These are phyloP conservation scores for Aspergillus fumigatiaffinis DNA, from an alignment of 2,329 filamentous ascomycete species.

Conservation along the genomic window DNA sequence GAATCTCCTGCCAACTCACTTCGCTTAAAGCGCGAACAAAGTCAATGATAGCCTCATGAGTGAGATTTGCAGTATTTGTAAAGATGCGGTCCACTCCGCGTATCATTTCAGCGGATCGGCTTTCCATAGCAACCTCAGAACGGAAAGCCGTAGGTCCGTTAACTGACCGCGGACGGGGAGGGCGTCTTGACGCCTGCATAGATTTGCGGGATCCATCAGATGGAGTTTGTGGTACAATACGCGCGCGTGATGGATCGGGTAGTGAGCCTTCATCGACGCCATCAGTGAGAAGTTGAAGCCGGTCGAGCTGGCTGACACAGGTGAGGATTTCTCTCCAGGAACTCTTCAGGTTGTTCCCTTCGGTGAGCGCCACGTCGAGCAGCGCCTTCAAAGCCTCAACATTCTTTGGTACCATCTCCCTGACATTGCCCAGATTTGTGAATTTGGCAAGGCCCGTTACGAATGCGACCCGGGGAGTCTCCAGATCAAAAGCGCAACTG, in stretches of 20 bases:
- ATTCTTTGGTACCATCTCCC: conserved; percentile 94
- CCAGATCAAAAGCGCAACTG: conserved; percentile 86
- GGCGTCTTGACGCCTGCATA: conserved; percentile 53
- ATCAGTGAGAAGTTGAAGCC: conserved; percentile 89
- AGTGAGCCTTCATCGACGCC: conserved; percentile 90
- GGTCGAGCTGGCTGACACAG: conserved; percentile 92
- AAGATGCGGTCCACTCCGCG: conserved; percentile 94
- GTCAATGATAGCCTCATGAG: conserved; percentile 89
- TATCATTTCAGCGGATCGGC: conserved; percentile 86
- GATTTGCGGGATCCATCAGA: conserved; percentile 61
- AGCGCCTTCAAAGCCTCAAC: conserved; percentile 89
- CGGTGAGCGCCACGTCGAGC: conserved; percentile 85
- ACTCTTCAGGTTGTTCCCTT: conserved; percentile 81
- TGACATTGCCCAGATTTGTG: conserved; percentile 91
- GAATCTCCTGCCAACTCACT: conserved; percentile 98
- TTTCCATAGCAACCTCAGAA: conserved; percentile 83
- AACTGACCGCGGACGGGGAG: conserved; percentile 44
- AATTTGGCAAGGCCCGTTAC: conserved; percentile 89
- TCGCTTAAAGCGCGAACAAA: conserved; percentile 90
- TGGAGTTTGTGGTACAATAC: conserved; percentile 60
- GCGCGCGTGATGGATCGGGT: conserved; percentile 83
- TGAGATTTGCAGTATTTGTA: conserved; percentile 89
- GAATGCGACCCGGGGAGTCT: conserved; percentile 92
- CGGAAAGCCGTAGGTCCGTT: conserved; percentile 55
- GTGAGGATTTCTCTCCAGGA: conserved; percentile 96